Percentiles rank a stretch among this genome's conserved stretches.
These are phyloP conservation scores for Solanum peruvianum DNA, from an alignment of 257 asterid species.

Conservation along the genomic window DNA sequence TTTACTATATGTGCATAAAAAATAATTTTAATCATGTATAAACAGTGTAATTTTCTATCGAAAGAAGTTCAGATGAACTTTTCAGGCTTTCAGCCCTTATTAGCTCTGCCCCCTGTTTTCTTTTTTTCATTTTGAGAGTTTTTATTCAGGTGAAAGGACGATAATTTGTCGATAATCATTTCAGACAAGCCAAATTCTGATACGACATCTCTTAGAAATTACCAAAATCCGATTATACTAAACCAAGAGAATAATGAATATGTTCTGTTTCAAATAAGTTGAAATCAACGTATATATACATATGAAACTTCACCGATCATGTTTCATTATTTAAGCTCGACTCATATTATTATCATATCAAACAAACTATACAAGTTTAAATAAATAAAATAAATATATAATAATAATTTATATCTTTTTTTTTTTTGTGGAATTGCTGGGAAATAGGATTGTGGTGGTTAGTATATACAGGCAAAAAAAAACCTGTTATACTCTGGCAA, in stretches of 20 bases:
- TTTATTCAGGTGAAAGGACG: fast-evolving
- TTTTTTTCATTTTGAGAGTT: neutral
- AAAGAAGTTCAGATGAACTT: fast-evolving
- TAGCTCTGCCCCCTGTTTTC: neutral
- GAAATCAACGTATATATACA: neutral
- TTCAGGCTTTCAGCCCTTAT: fast-evolving
- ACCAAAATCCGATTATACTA: neutral
- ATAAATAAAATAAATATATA: neutral
- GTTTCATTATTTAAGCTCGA: neutral
- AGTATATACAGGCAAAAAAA: neutral
- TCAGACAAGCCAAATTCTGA: no score
- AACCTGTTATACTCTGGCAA: neutral
- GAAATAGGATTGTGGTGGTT: neutral
- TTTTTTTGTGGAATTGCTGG: neutral
- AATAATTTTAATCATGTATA: neutral
- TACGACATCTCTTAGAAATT: neutral
- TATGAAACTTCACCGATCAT: neutral
- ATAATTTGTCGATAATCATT: neutral
- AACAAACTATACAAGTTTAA: neutral
- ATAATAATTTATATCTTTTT: neutral
- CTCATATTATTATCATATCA: neutral
- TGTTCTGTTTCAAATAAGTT: neutral
- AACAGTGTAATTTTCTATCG: neutral
- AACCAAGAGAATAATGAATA: neutral
- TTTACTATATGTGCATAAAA: no score